Evolutionary conservation across 139 green algal genomes (phyloP).

Genomic region (Auxenochlorella pyrenoidosa): DNA sequence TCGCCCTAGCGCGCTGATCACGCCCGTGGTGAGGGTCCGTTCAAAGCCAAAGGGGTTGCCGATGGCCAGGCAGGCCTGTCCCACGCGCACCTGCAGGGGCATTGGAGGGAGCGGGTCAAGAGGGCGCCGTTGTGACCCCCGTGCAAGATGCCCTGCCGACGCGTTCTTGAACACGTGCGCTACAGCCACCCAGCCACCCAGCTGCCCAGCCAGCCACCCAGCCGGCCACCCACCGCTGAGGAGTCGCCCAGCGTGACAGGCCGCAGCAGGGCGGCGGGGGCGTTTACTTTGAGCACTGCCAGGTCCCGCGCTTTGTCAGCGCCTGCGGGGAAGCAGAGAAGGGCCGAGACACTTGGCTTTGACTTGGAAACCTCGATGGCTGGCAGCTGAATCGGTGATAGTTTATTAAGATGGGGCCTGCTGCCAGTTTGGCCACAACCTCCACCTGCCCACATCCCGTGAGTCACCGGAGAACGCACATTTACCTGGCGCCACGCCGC

Average conservation of each 20-base stretch:
- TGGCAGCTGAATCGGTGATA: too few species aligned
- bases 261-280: slow-evolving; percentile 47
- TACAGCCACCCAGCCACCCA: too few species aligned
- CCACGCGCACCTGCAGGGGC: slow-evolving; percentile 51
- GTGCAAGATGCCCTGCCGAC: too few species aligned
- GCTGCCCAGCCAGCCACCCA: too few species aligned
- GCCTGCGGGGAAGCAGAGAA: background rate
- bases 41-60: slow-evolving; percentile 78
- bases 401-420: too few species aligned
- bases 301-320: slow-evolving; percentile 75
- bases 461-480: too few species aligned
- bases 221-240: slow-evolving; percentile 35
- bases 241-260: slow-evolving; percentile 65
- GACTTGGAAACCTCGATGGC: too few species aligned
- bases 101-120: background rate
- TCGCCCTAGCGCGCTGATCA: slow-evolving; percentile 64
- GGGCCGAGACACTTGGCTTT: background rate
- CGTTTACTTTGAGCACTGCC: slow-evolving; percentile 68
- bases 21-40: slow-evolving; percentile 64
- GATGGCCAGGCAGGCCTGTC: slow-evolving; percentile 78
- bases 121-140: too few species aligned
- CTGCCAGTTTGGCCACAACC: too few species aligned
- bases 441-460: too few species aligned
- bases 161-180: too few species aligned
- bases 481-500: background rate